Evolutionary conservation across 2,329 filamentous ascomycete genomes (phyloP).

Genomic region (Apiospora arundinis): DNA sequence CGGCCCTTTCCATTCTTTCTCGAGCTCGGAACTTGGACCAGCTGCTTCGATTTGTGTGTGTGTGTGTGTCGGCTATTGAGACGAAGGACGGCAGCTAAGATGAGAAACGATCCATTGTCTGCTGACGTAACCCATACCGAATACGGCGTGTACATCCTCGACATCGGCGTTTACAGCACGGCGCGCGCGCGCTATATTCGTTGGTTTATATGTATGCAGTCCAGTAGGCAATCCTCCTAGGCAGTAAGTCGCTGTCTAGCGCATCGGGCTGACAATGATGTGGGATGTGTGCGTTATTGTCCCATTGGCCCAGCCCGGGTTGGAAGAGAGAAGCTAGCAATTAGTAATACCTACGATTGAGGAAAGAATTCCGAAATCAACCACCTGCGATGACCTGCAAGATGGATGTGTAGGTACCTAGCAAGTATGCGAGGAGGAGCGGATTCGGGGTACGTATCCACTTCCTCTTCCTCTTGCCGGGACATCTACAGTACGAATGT

Average conservation of each 20-base stretch:
- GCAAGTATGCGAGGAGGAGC: not conserved
- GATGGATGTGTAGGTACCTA: not conserved
- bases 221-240: not conserved
- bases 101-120: not conserved
- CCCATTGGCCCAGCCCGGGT: constrained; percentile 1
- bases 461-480: not conserved
- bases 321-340: not conserved
- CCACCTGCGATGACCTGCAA: not conserved
- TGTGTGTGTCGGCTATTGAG: not conserved
- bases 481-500: not conserved
- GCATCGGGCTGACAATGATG: constrained; percentile 9
- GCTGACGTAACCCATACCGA: not conserved
- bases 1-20: not conserved
- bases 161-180: not conserved
- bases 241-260: not conserved
- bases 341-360: constrained; percentile 15
- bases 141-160: constrained; percentile 1
- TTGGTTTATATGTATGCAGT: not conserved
- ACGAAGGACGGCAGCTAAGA: not conserved
- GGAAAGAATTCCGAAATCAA: constrained; percentile 18
- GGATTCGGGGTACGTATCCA: not conserved
- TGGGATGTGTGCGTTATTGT: constrained; percentile 15
- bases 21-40: not conserved
- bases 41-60: not conserved
- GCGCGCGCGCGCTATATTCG: not conserved